Evolutionary conservation across 805 yeast genomes (phyloP), one percentile per base, ranked within the genome.

Genomic region (Teunomyces stri): DNA sequence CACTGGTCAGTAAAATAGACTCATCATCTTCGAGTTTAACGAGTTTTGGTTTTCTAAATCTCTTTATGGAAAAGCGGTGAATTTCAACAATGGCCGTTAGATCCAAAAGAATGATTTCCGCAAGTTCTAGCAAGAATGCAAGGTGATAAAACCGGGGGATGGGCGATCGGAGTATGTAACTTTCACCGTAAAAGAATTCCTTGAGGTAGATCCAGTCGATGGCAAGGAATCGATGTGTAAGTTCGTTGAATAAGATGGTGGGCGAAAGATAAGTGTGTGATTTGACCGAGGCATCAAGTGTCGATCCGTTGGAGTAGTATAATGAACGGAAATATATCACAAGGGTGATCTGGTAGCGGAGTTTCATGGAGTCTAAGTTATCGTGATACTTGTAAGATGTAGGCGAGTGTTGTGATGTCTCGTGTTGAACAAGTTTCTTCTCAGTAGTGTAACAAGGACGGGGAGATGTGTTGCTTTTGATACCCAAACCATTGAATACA

Each of bases 391-490:
- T 51, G 6, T 43, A 25, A 13, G 1, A 6, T 7, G 27, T 25
- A 9, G 27, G 2, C n/a, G 11, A 37, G 27, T 7, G 37, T 45
- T 25, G 45, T 45, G 4, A 37, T 48, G 42, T 41, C 47, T 64
- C 69, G 22, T 54, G 52, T 29, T 47, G 54, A 5, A 66, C 41
- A n/a, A 67, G 46, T 2, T 46, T 18, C 22, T 53, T 47, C 39
- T 70, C 75, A 20, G 66, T 49, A 7, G 49, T 45, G 44, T 58
- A 68, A 40, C 63, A 62, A 0, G 67, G 56, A n/a, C 40, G 36
- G 0, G 67, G 65, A n/a, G 43, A 39, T 20, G 49, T 48, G 18
- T 47, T 43, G 30, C 51, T 49, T 11, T 47, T 50, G 5, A 48
- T 21, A 1, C 54, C 53, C 10, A 69, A 50, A 1, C 75, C 75